phyloP scores from a whole-genome alignment of 306 rosid species.

The Inga leiocalycina region DNA sequence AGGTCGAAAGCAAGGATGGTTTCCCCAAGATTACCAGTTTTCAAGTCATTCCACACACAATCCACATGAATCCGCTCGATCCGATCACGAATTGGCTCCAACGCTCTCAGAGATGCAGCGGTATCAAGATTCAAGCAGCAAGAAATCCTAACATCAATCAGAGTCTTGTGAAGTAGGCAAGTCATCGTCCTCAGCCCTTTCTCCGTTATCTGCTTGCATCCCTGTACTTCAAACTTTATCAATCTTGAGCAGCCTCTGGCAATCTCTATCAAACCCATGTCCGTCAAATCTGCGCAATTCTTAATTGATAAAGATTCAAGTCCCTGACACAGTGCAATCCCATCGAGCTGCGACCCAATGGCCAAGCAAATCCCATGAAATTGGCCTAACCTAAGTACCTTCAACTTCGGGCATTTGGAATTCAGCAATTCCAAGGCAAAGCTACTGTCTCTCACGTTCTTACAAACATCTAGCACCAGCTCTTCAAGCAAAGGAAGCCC shows the following conservation, averaged over 20 bases:
- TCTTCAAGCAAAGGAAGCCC: conserved; percentile 78
- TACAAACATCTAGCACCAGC: conserved; percentile 79
- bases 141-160: conserved; percentile 70
- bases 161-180: conserved; percentile 57
- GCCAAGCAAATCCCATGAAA: conserved; percentile 84
- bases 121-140: conserved; percentile 69
- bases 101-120: conserved; percentile 53
- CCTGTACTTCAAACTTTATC: conserved; percentile 62
- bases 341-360: conserved; percentile 73
- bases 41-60: conserved; percentile 69
- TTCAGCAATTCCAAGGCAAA: conserved; percentile 71
- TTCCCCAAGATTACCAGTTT: conserved; percentile 34
- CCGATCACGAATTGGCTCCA: conserved; percentile 70
- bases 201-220: conserved; percentile 71
- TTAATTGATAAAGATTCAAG: conserved; percentile 66
- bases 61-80: conserved; percentile 79
- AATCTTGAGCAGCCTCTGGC: conserved; percentile 80
- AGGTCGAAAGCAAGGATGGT: conserved; percentile 41
- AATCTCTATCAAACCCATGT: conserved; percentile 92
- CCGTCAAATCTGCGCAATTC: conserved; percentile 73
- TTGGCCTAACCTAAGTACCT: conserved; percentile 69
- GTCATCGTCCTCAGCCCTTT: conserved; percentile 75
- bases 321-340: conserved; percentile 77
- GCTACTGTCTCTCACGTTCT: conserved; percentile 72
- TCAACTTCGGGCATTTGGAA: conserved; percentile 67